Evolutionary conservation across 805 yeast genomes (phyloP).

Genomic region (Candida ipomoeae): DNA sequence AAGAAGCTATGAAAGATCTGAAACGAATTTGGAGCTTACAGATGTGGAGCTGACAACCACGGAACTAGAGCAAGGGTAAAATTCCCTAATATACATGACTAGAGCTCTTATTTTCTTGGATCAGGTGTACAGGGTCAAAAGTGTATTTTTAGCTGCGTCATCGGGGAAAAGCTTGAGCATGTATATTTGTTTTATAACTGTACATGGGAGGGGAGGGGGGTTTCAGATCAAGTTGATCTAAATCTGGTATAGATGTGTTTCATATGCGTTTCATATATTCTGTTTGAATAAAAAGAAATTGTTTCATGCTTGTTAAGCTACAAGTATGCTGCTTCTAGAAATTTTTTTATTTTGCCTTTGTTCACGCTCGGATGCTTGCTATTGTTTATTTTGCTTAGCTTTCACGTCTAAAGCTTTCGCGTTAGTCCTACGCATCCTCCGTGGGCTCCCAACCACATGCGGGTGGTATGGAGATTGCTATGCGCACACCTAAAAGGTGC

Average conservation of each 20-base stretch:
- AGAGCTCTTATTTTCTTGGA: too few relatives aligned
- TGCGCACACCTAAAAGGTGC: not conserved
- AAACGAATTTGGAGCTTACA: too few relatives aligned
- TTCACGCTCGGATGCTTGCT: not conserved
- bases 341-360: too few relatives aligned
- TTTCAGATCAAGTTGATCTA: not conserved
- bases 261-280: not conserved
- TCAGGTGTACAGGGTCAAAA: too few relatives aligned
- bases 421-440: not conserved
- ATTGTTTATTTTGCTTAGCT: not conserved
- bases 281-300: not conserved
- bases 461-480: not conserved
- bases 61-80: not conserved
- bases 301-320: not conserved
- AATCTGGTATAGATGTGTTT: not conserved
- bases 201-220: not conserved
- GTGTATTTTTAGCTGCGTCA: not conserved
- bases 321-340: too few relatives aligned
- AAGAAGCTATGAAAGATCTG: too few relatives aligned
- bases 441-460: constrained; percentile 30
- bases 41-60: too few relatives aligned
- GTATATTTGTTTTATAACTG: not conserved
- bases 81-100: too few relatives aligned
- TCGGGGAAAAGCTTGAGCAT: not conserved
- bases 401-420: not conserved